Conservation (phyloP, 768 basidiomycete species). For the Leucocoprinus leucothites region DNA sequence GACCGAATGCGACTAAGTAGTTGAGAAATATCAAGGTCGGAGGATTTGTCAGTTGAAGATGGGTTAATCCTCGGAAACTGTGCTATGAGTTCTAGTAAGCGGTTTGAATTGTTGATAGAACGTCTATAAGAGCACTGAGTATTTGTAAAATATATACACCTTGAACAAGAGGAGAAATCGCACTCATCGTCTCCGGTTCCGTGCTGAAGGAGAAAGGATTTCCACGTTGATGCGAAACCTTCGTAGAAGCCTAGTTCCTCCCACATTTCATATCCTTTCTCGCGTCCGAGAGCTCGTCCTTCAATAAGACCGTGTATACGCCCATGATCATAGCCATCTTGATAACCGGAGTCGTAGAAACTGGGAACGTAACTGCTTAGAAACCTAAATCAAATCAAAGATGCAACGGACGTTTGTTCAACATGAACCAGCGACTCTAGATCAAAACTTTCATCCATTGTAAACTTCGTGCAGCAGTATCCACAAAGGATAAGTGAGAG, state of each 20-base stretch:
- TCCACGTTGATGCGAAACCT: slow-evolving; percentile 78
- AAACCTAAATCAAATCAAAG: background rate
- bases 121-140: slow-evolving; percentile 37
- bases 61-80: slow-evolving; percentile 82
- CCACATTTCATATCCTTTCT: slow-evolving; percentile 95
- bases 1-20: slow-evolving; percentile 85
- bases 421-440: slow-evolving; percentile 54
- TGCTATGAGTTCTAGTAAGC: slow-evolving; percentile 67
- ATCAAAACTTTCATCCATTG: background rate
- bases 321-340: slow-evolving; percentile 81
- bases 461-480: too few species aligned
- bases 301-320: slow-evolving; percentile 88
- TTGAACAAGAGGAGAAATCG: slow-evolving; percentile 16
- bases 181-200: slow-evolving; percentile 43
- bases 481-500: too few species aligned
- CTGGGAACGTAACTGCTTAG: slow-evolving; percentile 33
- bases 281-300: slow-evolving; percentile 82
- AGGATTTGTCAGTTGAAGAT: slow-evolving; percentile 33
- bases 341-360: slow-evolving; percentile 78
- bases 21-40: slow-evolving; percentile 67
- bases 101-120: slow-evolving; percentile 56
- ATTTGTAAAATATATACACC: background rate
- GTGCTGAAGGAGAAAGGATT: slow-evolving; percentile 41
- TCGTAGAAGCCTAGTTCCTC: slow-evolving; percentile 95
- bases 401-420: background rate